Evolutionary conservation across 805 yeast genomes (phyloP).

Genomic region (Henningerozyma blattae): DNA sequence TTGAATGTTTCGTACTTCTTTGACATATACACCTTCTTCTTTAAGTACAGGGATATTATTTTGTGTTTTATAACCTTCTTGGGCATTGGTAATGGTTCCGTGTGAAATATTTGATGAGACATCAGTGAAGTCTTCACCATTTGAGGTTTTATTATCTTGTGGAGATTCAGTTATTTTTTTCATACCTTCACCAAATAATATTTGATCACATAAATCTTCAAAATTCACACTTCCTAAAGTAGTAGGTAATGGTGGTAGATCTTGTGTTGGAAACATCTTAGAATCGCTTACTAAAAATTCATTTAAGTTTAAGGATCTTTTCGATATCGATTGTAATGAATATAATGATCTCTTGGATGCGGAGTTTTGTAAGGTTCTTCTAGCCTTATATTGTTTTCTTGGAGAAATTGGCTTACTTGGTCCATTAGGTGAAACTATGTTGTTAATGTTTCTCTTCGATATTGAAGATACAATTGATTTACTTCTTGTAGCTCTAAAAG

Average conservation of each 20-base stretch:
- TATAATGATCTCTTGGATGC: constrained; percentile 24
- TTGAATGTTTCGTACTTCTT: neutral
- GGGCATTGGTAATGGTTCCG: neutral
- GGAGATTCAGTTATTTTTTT: constrained; percentile 18
- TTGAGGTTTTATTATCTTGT: constrained; percentile 4
- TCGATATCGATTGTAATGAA: constrained; percentile 24
- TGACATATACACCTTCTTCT: neutral
- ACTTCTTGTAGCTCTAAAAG: constrained; percentile 7
- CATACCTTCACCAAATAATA: constrained; percentile 18
- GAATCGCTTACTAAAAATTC: constrained; percentile 14
- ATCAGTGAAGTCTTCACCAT: neutral
- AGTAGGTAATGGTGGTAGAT: constrained; percentile 12
- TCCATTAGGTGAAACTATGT: neutral
- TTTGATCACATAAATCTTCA: constrained; percentile 21
- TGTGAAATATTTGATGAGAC: neutral
- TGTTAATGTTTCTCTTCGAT: constrained; percentile 2
- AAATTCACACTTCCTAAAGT: constrained; percentile 17
- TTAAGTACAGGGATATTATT: neutral
- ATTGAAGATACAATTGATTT: constrained; percentile 5
- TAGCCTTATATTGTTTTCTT: neutral
- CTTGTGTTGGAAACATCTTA: neutral
- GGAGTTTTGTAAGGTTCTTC: constrained; percentile 18
- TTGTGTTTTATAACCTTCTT: neutral
- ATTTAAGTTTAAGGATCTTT: constrained; percentile 23
- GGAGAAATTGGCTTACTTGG: neutral